Conservation (phyloP, 306 rosid species). For the Aeschynomene evenia region DNA sequence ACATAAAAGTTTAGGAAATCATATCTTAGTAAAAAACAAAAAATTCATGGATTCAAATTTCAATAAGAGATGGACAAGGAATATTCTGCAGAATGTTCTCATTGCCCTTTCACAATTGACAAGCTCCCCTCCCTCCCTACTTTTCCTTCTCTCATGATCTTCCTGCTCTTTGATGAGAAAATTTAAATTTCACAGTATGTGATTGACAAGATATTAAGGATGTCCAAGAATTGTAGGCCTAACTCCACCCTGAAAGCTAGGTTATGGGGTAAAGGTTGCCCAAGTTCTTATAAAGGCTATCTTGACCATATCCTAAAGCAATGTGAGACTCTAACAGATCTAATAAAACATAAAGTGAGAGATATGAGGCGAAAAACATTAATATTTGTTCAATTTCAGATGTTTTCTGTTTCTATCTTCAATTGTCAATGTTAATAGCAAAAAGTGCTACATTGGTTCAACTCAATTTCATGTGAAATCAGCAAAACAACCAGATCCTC, state of each 20-base stretch:
- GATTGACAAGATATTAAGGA: too few species aligned
- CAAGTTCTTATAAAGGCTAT: too few species aligned
- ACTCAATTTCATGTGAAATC: too few species aligned
- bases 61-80: background rate
- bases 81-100: slow-evolving; percentile 13
- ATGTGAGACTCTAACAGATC: slow-evolving; percentile 6
- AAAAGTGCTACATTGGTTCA: too few species aligned
- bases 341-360: slow-evolving; percentile 2
- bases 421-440: background rate
- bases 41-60: slow-evolving; percentile 22
- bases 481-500: too few species aligned
- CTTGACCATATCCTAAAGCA: too few species aligned
- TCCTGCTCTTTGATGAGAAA: background rate
- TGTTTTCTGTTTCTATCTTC: background rate
- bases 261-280: too few species aligned
- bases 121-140: background rate
- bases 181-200: background rate
- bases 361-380: background rate
- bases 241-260: too few species aligned
- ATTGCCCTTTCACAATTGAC: background rate
- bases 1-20: background rate
- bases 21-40: slow-evolving; percentile 20
- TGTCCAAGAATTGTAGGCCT: too few species aligned
- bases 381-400: background rate
- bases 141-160: background rate